Evolutionary conservation across 2,329 filamentous ascomycete genomes (phyloP), one percentile per base, ranked within the genome.

Genomic region (Diaporthe longicolla): DNA sequence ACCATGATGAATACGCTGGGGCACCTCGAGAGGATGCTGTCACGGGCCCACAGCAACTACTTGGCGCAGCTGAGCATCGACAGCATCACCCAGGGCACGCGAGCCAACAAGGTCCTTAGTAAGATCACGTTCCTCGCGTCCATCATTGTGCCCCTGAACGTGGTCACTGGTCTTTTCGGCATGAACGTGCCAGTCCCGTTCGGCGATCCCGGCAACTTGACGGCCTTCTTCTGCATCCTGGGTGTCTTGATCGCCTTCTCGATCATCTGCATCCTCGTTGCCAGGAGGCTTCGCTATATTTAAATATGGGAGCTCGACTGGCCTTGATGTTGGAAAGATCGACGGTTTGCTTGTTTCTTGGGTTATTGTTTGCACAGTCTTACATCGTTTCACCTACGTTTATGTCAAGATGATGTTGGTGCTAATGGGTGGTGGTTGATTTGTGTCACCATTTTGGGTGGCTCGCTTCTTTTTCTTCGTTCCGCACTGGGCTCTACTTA

Each of bases 11-110:
- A 94, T 78, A 99, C 97, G 83, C 84, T 99, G 79, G 92, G 92
- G 0, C 97, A 99, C 82, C 98, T 98, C 78, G 97, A 99, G 83
- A 98, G 98, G 88, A 98, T 99, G 89, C 89, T 99, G 66, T 95
- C 93, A 37, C 93, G 97, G 29, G 94, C 94, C 2, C 97, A 99
- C 86, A 94, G 93, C 86, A 99, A 98, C 83, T 98, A 99, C 81
- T 89, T 99, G 50, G 96, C 97, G 1, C 97, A 98, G 81, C 91
- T 98, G 76, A 96, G 93, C 52, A 95, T 98, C 79, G 95, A 97
- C 82, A 96, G 94, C 83, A 94, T 98, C 79, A 91, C 93, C 1
- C 92, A 97, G 82, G 95, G 95, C 35, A 98, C 95, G 74, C 89
- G 92, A 77, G 95, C 95, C 71, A 98, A 98, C 85, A 91, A 93